Conservation (phyloP, 768 basidiomycete species). For the Hygrocybe coccinea region DNA sequence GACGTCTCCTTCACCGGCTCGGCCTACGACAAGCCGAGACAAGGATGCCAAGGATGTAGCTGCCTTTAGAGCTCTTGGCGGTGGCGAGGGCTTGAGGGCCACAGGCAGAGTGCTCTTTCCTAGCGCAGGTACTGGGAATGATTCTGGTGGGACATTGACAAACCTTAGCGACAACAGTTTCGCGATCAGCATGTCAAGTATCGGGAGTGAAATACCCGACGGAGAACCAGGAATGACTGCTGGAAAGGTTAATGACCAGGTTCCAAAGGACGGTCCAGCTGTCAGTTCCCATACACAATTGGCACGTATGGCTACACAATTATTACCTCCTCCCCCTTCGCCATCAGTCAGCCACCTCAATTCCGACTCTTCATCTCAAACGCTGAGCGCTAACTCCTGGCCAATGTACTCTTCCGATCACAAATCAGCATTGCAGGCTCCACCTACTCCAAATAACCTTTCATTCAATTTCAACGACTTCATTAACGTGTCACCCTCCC, state of each 20-base stretch:
- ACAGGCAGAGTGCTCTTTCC: conserved; percentile 72
- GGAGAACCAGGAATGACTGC: not conserved
- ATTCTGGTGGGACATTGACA: conserved; percentile 14
- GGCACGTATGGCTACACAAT: conserved; percentile 13
- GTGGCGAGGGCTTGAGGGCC: conserved; percentile 43
- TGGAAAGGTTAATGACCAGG: not conserved
- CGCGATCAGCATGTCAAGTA: conserved; percentile 40
- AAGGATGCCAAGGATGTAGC: conserved; percentile 52
- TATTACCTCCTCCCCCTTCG: conserved; percentile 31
- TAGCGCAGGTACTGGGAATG: conserved; percentile 21
- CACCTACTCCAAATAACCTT: conserved; percentile 30
- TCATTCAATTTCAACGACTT: conserved; percentile 68
- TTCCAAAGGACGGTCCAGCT: conserved; percentile 5
- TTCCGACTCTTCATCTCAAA: conserved; percentile 5
- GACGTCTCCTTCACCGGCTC: conserved; percentile 77
- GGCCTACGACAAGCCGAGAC: conserved; percentile 38
- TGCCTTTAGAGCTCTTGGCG: conserved; percentile 54
- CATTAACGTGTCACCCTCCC: conserved; percentile 68
- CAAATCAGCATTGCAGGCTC: conserved; percentile 31
- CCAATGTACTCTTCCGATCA: conserved; percentile 3
- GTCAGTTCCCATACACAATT: not conserved
- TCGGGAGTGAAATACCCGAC: conserved; percentile 5
- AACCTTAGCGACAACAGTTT: conserved; percentile 42
- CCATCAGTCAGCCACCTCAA: conserved; percentile 14
- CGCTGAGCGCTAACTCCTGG: not conserved